Evolutionary conservation across 345 rosid species (phyloP).

Genomic region (Psidium friedrichsthalianum): DNA sequence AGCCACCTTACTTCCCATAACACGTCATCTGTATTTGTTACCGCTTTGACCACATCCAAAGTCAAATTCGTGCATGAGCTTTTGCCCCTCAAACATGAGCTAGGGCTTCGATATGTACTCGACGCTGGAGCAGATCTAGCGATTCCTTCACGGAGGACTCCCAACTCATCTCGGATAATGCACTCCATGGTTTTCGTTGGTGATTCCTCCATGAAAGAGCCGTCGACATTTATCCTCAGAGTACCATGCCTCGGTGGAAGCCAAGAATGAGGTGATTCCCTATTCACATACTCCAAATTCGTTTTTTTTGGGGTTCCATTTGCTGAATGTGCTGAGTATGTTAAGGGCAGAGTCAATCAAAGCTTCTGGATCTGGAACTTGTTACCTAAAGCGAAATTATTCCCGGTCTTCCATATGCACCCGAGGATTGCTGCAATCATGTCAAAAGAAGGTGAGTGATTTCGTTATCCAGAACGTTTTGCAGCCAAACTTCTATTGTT

Average conservation of each 20-base stretch:
- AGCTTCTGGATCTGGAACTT: not conserved
- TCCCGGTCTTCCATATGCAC: not conserved
- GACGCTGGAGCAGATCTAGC: too few relatives aligned
- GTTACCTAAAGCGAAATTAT: too few relatives aligned
- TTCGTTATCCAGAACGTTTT: not conserved
- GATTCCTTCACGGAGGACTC: too few relatives aligned
- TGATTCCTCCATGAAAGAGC: not conserved
- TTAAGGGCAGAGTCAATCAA: not conserved
- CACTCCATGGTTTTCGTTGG: not conserved
- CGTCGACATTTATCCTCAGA: not conserved
- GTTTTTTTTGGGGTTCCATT: not conserved
- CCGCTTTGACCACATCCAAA: too few relatives aligned
- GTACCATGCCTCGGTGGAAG: not conserved
- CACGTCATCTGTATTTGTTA: too few relatives aligned
- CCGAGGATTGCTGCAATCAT: not conserved
- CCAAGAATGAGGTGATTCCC: not conserved
- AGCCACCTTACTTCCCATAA: too few relatives aligned
- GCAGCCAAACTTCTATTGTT: not conserved
- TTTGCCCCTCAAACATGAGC: not conserved
- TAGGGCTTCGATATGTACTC: not conserved
- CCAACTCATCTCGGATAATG: too few relatives aligned
- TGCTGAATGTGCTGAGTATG: not conserved
- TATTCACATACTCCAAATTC: not conserved
- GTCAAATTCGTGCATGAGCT: not conserved
- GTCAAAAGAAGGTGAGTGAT: not conserved